Evolutionary conservation across 345 rosid species (phyloP).

Genomic region (Turnera subulata): DNA sequence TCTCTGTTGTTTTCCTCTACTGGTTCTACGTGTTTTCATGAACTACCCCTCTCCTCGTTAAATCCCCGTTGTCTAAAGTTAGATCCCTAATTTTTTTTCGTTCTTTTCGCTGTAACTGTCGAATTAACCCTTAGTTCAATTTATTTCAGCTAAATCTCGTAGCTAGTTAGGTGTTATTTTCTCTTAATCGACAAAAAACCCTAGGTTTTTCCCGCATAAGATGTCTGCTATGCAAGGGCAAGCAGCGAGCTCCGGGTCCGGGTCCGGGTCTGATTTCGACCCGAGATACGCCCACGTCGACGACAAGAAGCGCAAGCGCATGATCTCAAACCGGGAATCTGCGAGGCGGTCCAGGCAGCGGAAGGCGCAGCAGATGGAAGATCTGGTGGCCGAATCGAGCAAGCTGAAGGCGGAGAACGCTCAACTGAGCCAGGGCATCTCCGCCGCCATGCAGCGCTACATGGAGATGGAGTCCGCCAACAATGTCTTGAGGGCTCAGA

Average conservation of each 20-base stretch:
- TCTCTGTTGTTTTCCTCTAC: constrained; percentile 89
- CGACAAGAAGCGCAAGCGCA: constrained; percentile 82
- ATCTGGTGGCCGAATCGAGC: constrained; percentile 45
- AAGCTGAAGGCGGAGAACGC: constrained; percentile 45
- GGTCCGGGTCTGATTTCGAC: constrained; percentile 69
- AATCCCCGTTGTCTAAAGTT: background rate
- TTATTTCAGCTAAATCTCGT: background rate
- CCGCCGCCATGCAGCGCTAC: constrained; percentile 26
- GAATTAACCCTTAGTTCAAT: background rate
- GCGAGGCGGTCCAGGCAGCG: constrained; percentile 77
- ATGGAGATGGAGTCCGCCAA: constrained; percentile 57
- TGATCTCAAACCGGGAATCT: constrained; percentile 85
- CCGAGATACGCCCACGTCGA: constrained; percentile 44
- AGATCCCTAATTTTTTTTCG: background rate
- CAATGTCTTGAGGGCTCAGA: constrained; percentile 61
- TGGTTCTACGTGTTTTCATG: constrained; percentile 85
- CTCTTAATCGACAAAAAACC: no score
- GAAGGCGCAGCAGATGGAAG: constrained; percentile 73
- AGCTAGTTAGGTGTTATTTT: no score
- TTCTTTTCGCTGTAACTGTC: background rate
- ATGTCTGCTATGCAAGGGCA: constrained; percentile 43
- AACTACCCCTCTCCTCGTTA: constrained; percentile 13
- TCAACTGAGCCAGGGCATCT: constrained; percentile 32
- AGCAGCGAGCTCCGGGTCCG: constrained; percentile 57
- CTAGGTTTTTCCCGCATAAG: background rate